phyloP scores from a whole-genome alignment of 1,284 basidiomycete genomes.

The Cryptococcus jaspeensis region DNA sequence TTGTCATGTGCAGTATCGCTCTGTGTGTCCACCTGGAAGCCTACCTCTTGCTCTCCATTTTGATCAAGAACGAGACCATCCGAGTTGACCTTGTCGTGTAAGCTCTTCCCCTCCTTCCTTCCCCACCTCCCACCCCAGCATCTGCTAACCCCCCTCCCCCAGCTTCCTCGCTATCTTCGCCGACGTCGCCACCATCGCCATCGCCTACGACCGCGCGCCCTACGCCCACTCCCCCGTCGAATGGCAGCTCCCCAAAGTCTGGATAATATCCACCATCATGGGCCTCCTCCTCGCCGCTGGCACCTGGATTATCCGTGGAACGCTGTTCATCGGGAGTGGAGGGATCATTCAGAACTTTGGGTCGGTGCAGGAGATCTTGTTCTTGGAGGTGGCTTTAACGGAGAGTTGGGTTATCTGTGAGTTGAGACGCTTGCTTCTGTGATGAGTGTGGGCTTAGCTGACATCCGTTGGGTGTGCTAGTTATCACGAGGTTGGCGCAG shows the following conservation, averaged over 20 bases:
- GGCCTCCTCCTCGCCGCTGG: slow-evolving; percentile 55
- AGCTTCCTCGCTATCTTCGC: slow-evolving; percentile 60
- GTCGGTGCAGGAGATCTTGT: slow-evolving; percentile 57
- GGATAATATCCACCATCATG: slow-evolving; percentile 57
- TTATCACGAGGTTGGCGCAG: slow-evolving; percentile 43
- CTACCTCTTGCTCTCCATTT: slow-evolving; percentile 57
- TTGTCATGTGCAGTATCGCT: slow-evolving; percentile 50
- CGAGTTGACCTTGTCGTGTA: slow-evolving; percentile 58
- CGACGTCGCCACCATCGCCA: slow-evolving; percentile 57
- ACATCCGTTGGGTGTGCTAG: slow-evolving; percentile 3
- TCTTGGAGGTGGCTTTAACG: slow-evolving; percentile 60
- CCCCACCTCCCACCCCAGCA: too few relatives aligned
- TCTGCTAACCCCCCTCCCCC: background rate
- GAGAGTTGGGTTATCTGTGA: slow-evolving; percentile 59
- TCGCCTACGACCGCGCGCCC: slow-evolving; percentile 56
- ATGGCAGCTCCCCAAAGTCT: slow-evolving; percentile 61
- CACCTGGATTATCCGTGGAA: slow-evolving; percentile 59
- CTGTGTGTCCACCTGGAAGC: slow-evolving; percentile 61
- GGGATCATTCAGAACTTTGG: slow-evolving; percentile 60
- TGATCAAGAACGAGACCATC: slow-evolving; percentile 59
- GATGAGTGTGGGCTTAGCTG: slow-evolving; percentile 14
- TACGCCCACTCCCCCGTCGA: slow-evolving; percentile 57
- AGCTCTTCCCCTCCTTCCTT: slow-evolving; percentile 4
- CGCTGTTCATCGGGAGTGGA: slow-evolving; percentile 54
- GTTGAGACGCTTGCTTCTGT: slow-evolving; percentile 9